These are phyloP conservation scores for Tympanopsis confertula DNA, from an alignment of 2,329 filamentous ascomycete species.

Conservation along the genomic window DNA sequence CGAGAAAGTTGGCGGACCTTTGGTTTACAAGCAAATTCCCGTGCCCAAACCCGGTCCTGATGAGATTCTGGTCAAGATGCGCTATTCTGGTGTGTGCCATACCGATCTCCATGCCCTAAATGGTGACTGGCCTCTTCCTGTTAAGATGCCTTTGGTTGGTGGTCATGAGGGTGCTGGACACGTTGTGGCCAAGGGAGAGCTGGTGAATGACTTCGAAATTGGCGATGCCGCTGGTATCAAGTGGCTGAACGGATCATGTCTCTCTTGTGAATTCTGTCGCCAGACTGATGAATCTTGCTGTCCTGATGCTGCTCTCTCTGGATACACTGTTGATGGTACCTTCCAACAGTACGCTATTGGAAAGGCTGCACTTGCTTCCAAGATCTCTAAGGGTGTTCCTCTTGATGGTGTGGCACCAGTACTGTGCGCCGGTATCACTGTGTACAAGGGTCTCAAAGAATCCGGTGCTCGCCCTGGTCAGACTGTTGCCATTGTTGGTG, in stretches of 20 bases:
- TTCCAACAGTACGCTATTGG: conserved; percentile 90
- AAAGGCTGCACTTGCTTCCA: conserved; percentile 75
- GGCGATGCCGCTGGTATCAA: conserved; percentile 83
- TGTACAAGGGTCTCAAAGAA: conserved; percentile 87
- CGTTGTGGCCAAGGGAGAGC: conserved; percentile 67
- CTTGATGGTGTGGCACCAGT: conserved; percentile 72
- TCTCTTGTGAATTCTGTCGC: conserved; percentile 74
- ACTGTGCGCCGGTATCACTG: conserved; percentile 75
- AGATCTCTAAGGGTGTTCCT: conserved; percentile 64
- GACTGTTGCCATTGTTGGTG: conserved; percentile 73
- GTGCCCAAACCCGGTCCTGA: conserved; percentile 52
- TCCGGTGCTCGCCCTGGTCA: conserved; percentile 64
- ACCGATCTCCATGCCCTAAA: conserved; percentile 53
- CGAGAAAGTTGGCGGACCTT: conserved; percentile 42
- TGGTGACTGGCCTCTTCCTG: conserved; percentile 78
- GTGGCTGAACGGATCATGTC: conserved; percentile 84
- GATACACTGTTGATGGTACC: conserved; percentile 83
- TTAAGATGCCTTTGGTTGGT: conserved; percentile 76
- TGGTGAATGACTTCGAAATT: conserved; percentile 67
- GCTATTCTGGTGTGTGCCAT: conserved; percentile 10
- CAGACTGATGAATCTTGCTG: conserved; percentile 75
- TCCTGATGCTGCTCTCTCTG: conserved; percentile 61
- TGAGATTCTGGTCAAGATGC: conserved; percentile 45
- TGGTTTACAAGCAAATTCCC: conserved; percentile 42
- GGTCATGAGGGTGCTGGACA: conserved; percentile 71